Conservation (phyloP, 257 asterid genomes). For the Mitragyna speciosa region DNA sequence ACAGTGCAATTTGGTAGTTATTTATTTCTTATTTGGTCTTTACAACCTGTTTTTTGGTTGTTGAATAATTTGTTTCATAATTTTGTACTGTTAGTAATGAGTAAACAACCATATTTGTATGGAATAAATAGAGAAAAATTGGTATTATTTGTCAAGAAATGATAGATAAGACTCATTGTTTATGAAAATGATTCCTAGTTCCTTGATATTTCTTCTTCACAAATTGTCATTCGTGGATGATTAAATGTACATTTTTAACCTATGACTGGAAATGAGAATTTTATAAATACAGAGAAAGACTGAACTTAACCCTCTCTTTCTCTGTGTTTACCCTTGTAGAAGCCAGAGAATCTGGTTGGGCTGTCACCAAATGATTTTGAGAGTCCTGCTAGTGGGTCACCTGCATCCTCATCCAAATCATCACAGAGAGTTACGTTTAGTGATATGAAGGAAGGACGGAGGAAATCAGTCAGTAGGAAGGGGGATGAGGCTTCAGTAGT, state of each 20-base stretch:
- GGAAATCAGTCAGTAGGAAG: constrained; percentile 62
- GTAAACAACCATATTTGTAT: not conserved
- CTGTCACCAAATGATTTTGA: constrained; percentile 51
- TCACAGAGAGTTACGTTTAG: constrained; percentile 47
- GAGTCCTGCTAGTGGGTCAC: constrained; percentile 66
- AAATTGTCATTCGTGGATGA: not conserved
- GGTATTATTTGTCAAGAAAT: not conserved
- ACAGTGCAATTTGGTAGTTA: not conserved
- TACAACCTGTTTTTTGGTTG: not conserved
- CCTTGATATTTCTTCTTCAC: not conserved
- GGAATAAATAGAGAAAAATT: not conserved
- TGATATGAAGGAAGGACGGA: constrained; percentile 54
- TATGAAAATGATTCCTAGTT: not conserved
- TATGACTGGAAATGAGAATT: not conserved
- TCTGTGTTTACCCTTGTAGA: constrained; percentile 40
- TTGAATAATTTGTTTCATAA: not conserved
- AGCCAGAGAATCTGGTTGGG: constrained; percentile 48
- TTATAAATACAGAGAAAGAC: no score
- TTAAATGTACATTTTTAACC: not conserved
- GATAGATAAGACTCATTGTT: not conserved
- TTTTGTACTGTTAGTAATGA: not conserved
- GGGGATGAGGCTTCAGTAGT: constrained; percentile 40
- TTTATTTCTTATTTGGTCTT: not conserved
- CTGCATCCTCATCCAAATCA: constrained; percentile 62
- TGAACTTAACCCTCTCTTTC: not conserved